Conservation (phyloP, 495 filamentous ascomycete genomes). For the Talaromyces proteolyticus region DNA sequence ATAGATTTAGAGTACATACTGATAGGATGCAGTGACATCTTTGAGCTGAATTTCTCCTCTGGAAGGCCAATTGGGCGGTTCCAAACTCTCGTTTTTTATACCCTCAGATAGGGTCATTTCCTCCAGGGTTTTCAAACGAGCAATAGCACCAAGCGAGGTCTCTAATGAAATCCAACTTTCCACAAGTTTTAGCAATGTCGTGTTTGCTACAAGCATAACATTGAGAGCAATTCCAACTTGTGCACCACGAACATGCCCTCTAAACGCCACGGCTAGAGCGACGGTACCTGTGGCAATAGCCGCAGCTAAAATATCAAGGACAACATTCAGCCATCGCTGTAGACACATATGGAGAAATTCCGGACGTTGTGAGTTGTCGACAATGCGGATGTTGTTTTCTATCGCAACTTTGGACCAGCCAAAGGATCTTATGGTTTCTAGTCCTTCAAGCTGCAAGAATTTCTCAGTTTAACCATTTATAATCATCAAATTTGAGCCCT, state of each 20-base stretch:
- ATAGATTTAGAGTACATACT: background rate
- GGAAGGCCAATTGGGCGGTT: constrained; percentile 15
- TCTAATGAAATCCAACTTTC: constrained; percentile 33
- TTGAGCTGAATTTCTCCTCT: constrained; percentile 11
- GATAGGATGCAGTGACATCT: constrained; percentile 3
- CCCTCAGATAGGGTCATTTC: constrained; percentile 16
- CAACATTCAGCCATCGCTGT: constrained; percentile 45
- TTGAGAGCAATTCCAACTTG: constrained; percentile 27
- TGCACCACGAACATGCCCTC: constrained; percentile 13
- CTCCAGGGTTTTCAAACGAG: constrained; percentile 22
- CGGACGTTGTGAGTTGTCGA: constrained; percentile 31
- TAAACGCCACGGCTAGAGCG: constrained; percentile 16
- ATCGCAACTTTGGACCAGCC: constrained; percentile 21
- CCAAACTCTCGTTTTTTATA: constrained; percentile 6
- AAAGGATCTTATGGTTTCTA: constrained; percentile 45
- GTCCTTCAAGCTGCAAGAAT: constrained; percentile 22
- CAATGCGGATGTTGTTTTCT: background rate
- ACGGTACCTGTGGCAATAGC: constrained; percentile 19
- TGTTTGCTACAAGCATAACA: constrained; percentile 12
- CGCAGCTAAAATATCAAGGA: constrained; percentile 39
- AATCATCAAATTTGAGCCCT: background rate
- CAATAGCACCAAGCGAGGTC: constrained; percentile 26
- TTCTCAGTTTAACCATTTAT: background rate
- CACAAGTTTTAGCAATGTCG: constrained; percentile 26
- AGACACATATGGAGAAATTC: constrained; percentile 47